Evolutionary conservation across 2,329 filamentous ascomycete species (phyloP), one percentile per base, ranked within the genome.

Genomic region (Boeremia exigua): DNA sequence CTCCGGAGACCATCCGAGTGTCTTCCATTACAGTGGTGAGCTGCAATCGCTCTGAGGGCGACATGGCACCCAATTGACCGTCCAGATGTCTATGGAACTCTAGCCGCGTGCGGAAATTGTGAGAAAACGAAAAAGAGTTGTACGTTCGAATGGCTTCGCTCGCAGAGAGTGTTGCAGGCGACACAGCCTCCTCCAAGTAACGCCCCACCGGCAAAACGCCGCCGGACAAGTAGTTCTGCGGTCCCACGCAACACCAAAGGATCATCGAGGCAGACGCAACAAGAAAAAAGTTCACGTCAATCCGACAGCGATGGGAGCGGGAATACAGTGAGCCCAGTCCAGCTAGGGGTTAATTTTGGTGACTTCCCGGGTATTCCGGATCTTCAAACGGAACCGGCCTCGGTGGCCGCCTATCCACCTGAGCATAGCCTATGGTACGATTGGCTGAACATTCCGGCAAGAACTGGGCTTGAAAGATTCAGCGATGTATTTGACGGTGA

Each of bases 81-180:
- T 54, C 19, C 54, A 72, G 72, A 75, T 57, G 66, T 71, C n/a
- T 74, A 69, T 56, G 69, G 71, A 12, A 65, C 71, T 7, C 56
- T 74, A 42, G 65, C 70, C 11, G 62, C 72, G 11, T 80, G 78
- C 48, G 72, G 74, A 2, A 80, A 80, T 47, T 80, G 78, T 63
- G 74, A 72, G 36, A 76, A 77, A 65, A 79, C 76, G 38, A 77
- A 76, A 39, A 79, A 79, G 55, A 70, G 64, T 12, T 80, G 78
- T 56, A 80, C 78, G 0, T 79, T 79, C 54, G 74, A 79, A 46
- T 80, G 78, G 76, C 68, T 80, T 27, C 69, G 71, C 10, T 74
- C 70, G 32, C 72, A 74, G 34, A 68, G 72, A 14, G 60, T 73
- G 8, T 59, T 48, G 39, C 71, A 73, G 55, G 70, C 69, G 34